Conservation (phyloP, 2,329 filamentous ascomycete genomes). For the Cryphonectria radicalis region DNA sequence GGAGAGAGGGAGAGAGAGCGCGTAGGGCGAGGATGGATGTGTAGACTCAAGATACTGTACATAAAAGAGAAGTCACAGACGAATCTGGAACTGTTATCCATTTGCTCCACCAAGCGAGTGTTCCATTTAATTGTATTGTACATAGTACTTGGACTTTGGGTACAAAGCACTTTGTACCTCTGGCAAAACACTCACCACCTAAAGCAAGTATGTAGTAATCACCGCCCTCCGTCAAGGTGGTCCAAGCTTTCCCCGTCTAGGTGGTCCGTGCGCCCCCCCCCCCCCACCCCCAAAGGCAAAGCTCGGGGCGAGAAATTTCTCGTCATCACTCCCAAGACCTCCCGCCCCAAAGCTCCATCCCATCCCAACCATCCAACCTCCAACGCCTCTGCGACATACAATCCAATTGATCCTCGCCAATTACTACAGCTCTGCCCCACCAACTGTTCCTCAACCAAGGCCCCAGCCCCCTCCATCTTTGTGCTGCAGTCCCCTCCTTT, state of each 20-base stretch:
- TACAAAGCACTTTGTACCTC: not conserved
- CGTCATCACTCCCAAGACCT: conserved; percentile 37
- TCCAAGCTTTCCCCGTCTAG: conserved; percentile 22
- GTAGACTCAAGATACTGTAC: conserved; percentile 9
- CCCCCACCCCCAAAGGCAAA: not conserved
- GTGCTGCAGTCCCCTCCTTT: conserved; percentile 9
- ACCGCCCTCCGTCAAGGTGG: conserved; percentile 1
- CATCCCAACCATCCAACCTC: not conserved
- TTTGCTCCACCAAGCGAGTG: not conserved
- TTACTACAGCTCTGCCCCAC: not conserved
- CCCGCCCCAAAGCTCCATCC: conserved; percentile 14
- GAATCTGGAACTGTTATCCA: not conserved
- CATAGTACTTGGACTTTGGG: not conserved
- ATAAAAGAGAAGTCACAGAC: not conserved
- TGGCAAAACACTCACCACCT: not conserved
- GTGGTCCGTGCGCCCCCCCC: conserved; percentile 11
- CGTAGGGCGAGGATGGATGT: not conserved
- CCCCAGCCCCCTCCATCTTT: not conserved
- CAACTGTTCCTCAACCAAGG: not conserved
- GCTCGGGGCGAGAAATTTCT: conserved; percentile 51
- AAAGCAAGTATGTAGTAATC: not conserved
- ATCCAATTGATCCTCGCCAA: conserved; percentile 23
- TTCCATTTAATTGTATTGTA: not conserved
- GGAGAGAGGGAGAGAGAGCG: too few species aligned
- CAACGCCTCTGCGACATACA: not conserved